Conservation (phyloP, 1,284 basidiomycete genomes). For the Sporisorium graminicola region DNA sequence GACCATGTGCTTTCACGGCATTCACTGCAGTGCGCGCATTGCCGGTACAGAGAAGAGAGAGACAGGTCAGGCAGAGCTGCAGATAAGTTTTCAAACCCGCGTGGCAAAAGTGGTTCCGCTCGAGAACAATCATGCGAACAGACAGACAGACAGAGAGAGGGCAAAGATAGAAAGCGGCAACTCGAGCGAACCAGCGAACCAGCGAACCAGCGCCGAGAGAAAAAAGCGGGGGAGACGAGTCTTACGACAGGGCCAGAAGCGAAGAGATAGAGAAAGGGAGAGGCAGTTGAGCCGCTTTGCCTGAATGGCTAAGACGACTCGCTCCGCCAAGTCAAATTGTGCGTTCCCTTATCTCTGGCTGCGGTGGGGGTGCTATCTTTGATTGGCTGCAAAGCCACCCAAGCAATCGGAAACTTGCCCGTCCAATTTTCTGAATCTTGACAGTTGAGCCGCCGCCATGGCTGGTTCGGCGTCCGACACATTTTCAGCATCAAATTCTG, state of each 20-base stretch:
- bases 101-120: slow-evolving; percentile 8
- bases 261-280: not conserved
- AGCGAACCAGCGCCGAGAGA: slow-evolving; percentile 3
- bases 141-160: no score
- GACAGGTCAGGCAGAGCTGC: not conserved
- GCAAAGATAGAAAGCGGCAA: slow-evolving; percentile 11
- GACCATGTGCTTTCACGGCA: not conserved
- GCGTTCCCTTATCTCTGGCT: not conserved
- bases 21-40: not conserved
- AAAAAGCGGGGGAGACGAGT: not conserved
- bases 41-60: not conserved
- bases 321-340: not conserved
- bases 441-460: not conserved
- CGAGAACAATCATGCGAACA: not conserved
- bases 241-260: not conserved
- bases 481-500: no score
- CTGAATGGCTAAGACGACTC: no score
- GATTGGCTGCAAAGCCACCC: not conserved
- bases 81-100: not conserved
- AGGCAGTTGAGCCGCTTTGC: not conserved
- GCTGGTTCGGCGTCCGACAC: no score
- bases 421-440: not conserved
- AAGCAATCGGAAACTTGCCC: not conserved
- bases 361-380: not conserved
- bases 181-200: slow-evolving; percentile 28